Evolutionary conservation across 129 eudicot genomes (phyloP), one percentile per base, ranked within the genome.

Genomic region (Sambucus nigra): DNA sequence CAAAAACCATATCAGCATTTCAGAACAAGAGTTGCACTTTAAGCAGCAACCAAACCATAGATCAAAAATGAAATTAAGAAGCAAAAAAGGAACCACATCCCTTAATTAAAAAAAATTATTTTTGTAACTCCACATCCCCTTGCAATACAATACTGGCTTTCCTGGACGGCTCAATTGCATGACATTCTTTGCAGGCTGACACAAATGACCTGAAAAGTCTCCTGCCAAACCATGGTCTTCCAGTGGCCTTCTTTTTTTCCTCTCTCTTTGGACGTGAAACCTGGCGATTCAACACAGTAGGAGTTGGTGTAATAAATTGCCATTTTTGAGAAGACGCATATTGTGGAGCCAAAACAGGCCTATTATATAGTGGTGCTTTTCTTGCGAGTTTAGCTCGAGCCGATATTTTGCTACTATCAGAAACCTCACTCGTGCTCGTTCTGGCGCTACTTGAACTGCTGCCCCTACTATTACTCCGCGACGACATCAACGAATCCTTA

Each of bases 251-350:
- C 0, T n/a, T 28, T 46, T 46, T 46, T 0, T 31, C 38, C 38
- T 35, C 5, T 38, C 44, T 81, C 32, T 66, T 66, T 32, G 38
- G 61, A 53, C 55, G 48, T 33, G 47, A 48, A 39, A 53, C 55
- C 64, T 73, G 78, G 51, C 64, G 77, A 14, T 41, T 74, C 79
- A 73, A 25, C 39, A 59, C 57, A 20, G n/a, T n/a, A n/a, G 87
- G 83, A 1, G 66, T 78, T 15, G 87, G 79, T 5, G 84, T 66
- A 15, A 87, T 76, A 19, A 87, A 74, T 40, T 79, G 83, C 96
- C 88, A 87, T 53, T 77, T 70, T 53, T 68, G 77, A 24, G 82
- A 86, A 18, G 64, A 58, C 7, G 78, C 80, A 7, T 67, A 63
- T 17, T 49, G 44, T 14, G 45, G 63, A 38, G 7, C 6, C 44